A percentile compares a stretch with the other conserved stretches of the same genome.
Conservation (phyloP, 192 early-diverging fungal species). For the Coemansia sp. region DNA sequence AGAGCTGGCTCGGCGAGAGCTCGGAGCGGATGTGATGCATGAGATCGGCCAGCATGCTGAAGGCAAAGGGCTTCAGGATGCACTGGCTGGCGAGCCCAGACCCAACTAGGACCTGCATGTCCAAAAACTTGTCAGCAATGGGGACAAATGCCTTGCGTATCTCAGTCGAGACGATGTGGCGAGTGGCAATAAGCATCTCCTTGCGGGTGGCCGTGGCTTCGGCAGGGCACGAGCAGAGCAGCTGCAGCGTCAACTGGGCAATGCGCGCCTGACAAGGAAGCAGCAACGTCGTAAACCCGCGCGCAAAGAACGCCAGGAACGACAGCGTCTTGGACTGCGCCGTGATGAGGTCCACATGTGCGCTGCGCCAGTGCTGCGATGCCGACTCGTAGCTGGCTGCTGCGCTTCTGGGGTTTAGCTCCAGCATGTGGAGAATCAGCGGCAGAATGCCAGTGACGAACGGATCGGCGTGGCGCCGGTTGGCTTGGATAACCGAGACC, state of each 20-base stretch:
- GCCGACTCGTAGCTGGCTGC: constrained; percentile 12
- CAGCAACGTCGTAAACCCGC: constrained; percentile 69
- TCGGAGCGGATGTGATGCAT: constrained; percentile 92
- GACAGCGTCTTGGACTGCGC: constrained; percentile 99
- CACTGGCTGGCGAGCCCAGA: constrained; percentile 90
- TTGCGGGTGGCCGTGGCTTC: constrained; percentile 92
- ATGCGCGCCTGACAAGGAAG: constrained; percentile 76
- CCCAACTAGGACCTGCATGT: constrained; percentile 92
- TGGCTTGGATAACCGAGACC: constrained; percentile 89
- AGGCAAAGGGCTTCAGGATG: constrained; percentile 86
- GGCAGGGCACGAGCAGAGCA: constrained; percentile 91
- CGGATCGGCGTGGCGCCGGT: constrained; percentile 73
- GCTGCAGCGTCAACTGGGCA: constrained; percentile 81
- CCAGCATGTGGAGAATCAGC: constrained; percentile 70
- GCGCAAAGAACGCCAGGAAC: constrained; percentile 92
- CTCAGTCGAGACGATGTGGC: constrained; percentile 92
- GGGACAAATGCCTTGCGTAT: constrained; percentile 85
- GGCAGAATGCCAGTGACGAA: constrained; percentile 88
- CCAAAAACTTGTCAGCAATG: constrained; percentile 88
- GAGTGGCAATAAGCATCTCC: constrained; percentile 91
- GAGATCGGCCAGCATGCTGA: constrained; percentile 93
- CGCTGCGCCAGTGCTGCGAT: constrained; percentile 51
- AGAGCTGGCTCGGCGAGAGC: constrained; percentile 76
- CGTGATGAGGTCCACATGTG: constrained; percentile 77
- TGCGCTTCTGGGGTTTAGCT: constrained; percentile 42